phyloP scores from a whole-genome alignment of 805 yeast genomes.

The Blastobotrys peoriensis region DNA sequence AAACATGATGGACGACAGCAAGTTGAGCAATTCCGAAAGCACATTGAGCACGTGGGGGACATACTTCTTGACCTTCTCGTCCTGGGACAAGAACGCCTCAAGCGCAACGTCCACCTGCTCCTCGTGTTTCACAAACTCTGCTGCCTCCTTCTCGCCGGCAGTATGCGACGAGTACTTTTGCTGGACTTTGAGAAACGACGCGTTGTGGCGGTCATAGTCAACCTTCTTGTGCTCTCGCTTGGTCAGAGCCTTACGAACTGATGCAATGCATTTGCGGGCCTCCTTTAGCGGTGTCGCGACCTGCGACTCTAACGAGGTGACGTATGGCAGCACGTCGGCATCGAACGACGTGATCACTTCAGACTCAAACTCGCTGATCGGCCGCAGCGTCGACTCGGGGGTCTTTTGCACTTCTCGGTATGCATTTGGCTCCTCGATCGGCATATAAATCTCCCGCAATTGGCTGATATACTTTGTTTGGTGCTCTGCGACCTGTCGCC shows the following conservation, averaged over 20 bases:
- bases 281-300: constrained; percentile 19
- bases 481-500: constrained; percentile 20
- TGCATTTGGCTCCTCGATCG: constrained; percentile 25
- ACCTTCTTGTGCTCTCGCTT: constrained; percentile 34
- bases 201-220: constrained; percentile 31
- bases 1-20: constrained; percentile 25
- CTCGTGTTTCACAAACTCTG: constrained; percentile 22
- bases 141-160: constrained; percentile 27
- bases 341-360: constrained; percentile 20
- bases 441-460: constrained; percentile 21
- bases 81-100: constrained; percentile 27
- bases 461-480: constrained; percentile 19
- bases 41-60: constrained; percentile 26
- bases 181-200: constrained; percentile 27
- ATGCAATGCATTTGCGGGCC: constrained; percentile 24
- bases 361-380: constrained; percentile 22
- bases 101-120: constrained; percentile 27
- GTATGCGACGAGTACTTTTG: constrained; percentile 17
- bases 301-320: constrained; percentile 20
- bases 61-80: constrained; percentile 23
- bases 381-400: constrained; percentile 22
- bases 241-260: constrained; percentile 28
- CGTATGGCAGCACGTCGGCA: constrained; percentile 20
- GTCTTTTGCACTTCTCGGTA: constrained; percentile 27
- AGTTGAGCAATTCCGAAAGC: constrained; percentile 29